Conservation (phyloP, 2,329 filamentous ascomycete species). For the Teratosphaeria destructans region DNA sequence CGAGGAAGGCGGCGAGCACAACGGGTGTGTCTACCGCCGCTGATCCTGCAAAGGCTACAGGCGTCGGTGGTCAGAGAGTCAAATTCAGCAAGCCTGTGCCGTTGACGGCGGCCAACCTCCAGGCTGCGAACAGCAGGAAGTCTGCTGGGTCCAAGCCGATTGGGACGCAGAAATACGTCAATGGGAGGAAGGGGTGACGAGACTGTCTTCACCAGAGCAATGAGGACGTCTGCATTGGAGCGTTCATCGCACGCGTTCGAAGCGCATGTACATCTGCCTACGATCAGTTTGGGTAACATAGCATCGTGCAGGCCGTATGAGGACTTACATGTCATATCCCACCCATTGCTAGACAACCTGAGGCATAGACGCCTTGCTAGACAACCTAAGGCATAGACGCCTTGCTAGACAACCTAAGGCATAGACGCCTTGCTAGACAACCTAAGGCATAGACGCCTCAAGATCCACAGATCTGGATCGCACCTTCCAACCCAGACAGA, state of each 20-base stretch:
- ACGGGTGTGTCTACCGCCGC: neutral
- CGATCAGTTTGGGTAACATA: neutral
- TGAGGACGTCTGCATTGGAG: neutral
- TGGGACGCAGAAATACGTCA: constrained; percentile 19
- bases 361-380: no score
- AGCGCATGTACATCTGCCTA: neutral
- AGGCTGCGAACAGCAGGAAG: constrained; percentile 5
- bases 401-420: no score
- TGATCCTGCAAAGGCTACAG: neutral
- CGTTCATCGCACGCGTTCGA: neutral
- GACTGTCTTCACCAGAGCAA: neutral
- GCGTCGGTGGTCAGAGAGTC: neutral
- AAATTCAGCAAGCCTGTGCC: constrained; percentile 4
- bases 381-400: no score
- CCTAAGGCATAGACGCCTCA: no score
- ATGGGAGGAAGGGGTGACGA: constrained; percentile 8
- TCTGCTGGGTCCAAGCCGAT: constrained; percentile 13
- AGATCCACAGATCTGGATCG: neutral
- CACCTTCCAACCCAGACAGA: neutral
- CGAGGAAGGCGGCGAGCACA: neutral
- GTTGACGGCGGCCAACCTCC: constrained; percentile 7
- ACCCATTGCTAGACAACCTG: neutral
- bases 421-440: neutral
- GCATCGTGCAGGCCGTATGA: neutral
- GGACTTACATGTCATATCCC: neutral